Conservation (phyloP, 75 land plant genomes). For the Sequoiadendron giganteum region DNA sequence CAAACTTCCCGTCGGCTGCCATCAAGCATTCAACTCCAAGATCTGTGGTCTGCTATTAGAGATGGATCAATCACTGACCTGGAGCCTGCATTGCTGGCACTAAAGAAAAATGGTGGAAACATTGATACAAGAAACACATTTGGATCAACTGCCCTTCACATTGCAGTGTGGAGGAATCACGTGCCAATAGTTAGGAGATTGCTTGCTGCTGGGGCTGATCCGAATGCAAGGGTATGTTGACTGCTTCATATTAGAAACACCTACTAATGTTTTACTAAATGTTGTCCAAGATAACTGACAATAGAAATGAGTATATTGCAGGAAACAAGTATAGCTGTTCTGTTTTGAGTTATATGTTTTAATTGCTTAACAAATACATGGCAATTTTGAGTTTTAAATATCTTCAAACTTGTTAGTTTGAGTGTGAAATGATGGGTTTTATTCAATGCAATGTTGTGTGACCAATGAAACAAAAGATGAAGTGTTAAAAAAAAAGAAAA, state of each 20-base stretch:
- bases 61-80: constrained; percentile 72
- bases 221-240: constrained; percentile 81
- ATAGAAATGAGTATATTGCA: background rate
- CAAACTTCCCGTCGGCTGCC: constrained; percentile 21
- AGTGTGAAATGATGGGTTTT: background rate
- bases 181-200: constrained; percentile 87
- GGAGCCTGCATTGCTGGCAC: constrained; percentile 51
- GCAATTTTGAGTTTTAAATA: background rate
- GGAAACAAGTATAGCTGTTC: background rate
- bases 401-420: background rate
- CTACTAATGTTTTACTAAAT: background rate
- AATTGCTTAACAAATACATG: background rate
- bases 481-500: background rate
- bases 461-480: background rate
- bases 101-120: constrained; percentile 86
- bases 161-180: constrained; percentile 97
- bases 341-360: background rate
- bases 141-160: constrained; percentile 95
- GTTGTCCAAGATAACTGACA: background rate
- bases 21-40: constrained; percentile 28
- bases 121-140: constrained; percentile 65
- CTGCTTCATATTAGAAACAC: background rate
- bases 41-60: constrained; percentile 63
- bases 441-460: background rate
- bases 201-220: constrained; percentile 92